Conservation (phyloP, 768 basidiomycete genomes). For the Paxillus involutus region DNA sequence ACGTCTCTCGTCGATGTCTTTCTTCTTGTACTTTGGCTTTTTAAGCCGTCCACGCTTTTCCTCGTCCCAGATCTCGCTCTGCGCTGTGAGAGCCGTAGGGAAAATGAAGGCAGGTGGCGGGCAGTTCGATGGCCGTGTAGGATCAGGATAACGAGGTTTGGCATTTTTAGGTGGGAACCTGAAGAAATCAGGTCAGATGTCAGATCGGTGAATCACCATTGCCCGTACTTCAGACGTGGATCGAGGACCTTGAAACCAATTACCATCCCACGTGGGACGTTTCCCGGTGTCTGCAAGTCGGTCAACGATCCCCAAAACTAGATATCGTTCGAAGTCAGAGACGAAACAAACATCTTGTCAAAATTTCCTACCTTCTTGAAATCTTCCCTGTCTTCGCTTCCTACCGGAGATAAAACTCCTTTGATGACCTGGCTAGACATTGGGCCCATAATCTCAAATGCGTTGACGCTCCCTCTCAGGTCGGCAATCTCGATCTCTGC, state of each 20-base stretch:
- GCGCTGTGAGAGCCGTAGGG: conserved; percentile 60
- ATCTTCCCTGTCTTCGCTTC: conserved; percentile 48
- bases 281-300: conserved; percentile 61
- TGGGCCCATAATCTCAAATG: conserved; percentile 91
- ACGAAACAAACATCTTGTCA: not conserved
- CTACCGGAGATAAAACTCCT: conserved; percentile 55
- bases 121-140: conserved; percentile 23
- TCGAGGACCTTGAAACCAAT: conserved; percentile 82
- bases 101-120: conserved; percentile 35
- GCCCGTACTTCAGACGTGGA: conserved; percentile 76
- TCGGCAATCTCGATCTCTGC: conserved; percentile 66
- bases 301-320: conserved; percentile 58
- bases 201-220: not conserved
- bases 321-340: not conserved
- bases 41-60: conserved; percentile 50
- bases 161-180: conserved; percentile 88
- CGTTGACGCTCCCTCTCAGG: conserved; percentile 66
- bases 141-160: conserved; percentile 37
- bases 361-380: conserved; percentile 52
- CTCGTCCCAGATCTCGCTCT: conserved; percentile 72
- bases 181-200: not conserved
- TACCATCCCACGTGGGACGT: conserved; percentile 71
- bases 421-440: conserved; percentile 74
- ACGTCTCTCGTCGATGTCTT: conserved; percentile 82
- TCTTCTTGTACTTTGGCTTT: conserved; percentile 73